These are phyloP conservation scores for Fusarium sp. DNA, from an alignment of 2,329 filamentous ascomycete species.

Conservation along the genomic window DNA sequence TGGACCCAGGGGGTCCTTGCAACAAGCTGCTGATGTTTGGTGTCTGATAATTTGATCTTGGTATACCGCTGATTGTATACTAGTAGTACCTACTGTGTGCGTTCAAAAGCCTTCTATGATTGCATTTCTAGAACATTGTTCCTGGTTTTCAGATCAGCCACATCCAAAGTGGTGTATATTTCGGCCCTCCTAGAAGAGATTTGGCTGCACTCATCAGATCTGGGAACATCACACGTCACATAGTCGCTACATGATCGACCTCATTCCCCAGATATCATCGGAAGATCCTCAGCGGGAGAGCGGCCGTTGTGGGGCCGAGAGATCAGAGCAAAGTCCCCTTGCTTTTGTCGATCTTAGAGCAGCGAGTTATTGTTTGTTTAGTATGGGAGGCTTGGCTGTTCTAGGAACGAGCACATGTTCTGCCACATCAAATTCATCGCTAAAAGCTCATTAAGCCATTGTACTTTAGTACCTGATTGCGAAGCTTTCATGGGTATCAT, in stretches of 20 bases:
- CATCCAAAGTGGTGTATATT: background rate
- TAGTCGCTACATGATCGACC: background rate
- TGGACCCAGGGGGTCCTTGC: background rate
- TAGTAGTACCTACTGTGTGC: background rate
- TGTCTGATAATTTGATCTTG: background rate
- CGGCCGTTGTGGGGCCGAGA: background rate
- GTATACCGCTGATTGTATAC: background rate
- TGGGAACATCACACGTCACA: background rate
- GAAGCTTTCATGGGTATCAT: background rate
- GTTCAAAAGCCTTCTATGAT: background rate
- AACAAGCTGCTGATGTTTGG: background rate
- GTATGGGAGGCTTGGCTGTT: background rate
- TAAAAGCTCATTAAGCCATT: too few species aligned
- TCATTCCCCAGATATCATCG: background rate
- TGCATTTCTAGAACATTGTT: background rate
- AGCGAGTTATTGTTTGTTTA: background rate
- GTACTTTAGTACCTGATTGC: background rate
- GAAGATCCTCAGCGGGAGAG: background rate
- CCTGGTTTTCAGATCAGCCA: background rate
- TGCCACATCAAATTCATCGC: too few species aligned
- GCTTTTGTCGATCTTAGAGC: background rate
- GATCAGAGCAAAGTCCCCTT: background rate
- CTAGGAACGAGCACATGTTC: background rate
- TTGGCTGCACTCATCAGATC: background rate
- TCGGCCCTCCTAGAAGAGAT: background rate